Evolutionary conservation across 2,329 filamentous ascomycete genomes (phyloP).

Genomic region (Aciculosporium take): DNA sequence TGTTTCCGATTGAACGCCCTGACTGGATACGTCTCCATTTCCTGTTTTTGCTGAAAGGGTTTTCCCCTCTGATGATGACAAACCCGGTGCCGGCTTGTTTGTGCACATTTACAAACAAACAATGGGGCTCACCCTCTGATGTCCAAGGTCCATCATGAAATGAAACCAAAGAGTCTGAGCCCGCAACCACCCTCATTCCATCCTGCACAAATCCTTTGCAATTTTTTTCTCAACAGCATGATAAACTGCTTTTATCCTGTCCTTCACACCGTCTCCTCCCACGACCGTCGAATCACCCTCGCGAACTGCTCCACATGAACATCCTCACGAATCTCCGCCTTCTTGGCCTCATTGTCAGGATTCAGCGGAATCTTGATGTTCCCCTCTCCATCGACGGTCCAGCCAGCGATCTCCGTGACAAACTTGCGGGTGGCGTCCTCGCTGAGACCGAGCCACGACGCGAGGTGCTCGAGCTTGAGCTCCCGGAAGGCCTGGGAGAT

Average conservation of each 20-base stretch:
- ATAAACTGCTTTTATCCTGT: neutral
- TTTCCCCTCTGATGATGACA: slow-evolving; percentile 10
- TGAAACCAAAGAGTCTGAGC: neutral
- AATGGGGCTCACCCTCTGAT: neutral
- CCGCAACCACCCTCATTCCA: neutral
- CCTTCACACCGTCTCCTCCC: slow-evolving; percentile 49
- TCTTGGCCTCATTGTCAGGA: slow-evolving; percentile 95
- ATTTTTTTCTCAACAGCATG: neutral
- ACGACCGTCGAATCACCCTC: slow-evolving; percentile 67
- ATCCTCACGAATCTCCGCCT: slow-evolving; percentile 86
- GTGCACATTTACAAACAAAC: neutral
- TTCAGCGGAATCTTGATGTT: slow-evolving; percentile 71
- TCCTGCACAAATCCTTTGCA: neutral
- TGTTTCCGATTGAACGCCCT: slow-evolving; percentile 22
- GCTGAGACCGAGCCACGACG: slow-evolving; percentile 62
- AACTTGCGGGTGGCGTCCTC: slow-evolving; percentile 60
- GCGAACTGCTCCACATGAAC: slow-evolving; percentile 82
- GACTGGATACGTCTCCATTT: slow-evolving; percentile 15
- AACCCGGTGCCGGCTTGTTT: neutral
- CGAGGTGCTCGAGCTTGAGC: slow-evolving; percentile 51
- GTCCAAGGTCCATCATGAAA: neutral
- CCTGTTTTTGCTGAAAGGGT: slow-evolving; percentile 15
- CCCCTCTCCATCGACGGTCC: slow-evolving; percentile 57
- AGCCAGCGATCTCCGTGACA: slow-evolving; percentile 71
- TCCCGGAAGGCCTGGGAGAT: slow-evolving; percentile 70